A percentile compares a stretch with the other conserved stretches of the same genome.
Evolutionary conservation across 2,329 filamentous ascomycete species (phyloP).

Genomic region (Anthostomella pinea): DNA sequence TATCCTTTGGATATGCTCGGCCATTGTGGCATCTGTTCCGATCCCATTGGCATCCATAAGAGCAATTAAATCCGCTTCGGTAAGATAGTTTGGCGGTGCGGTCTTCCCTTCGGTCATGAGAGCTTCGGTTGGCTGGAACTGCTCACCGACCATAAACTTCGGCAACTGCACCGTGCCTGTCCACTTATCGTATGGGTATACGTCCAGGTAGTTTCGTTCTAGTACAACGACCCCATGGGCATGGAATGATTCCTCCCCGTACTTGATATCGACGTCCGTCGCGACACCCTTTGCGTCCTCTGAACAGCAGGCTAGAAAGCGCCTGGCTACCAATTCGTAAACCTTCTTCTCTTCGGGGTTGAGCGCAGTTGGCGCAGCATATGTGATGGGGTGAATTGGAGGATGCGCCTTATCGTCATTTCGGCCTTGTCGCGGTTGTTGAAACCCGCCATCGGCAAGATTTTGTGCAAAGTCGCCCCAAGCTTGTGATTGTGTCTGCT

Average conservation of each 20-base stretch:
- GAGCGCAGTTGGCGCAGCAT: slow-evolving; percentile 63
- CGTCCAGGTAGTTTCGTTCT: slow-evolving; percentile 88
- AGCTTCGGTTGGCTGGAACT: slow-evolving; percentile 83
- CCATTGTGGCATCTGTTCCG: slow-evolving; percentile 98
- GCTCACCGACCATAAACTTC: slow-evolving; percentile 73
- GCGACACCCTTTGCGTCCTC: slow-evolving; percentile 86
- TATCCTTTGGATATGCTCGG: slow-evolving; percentile 95
- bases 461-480: slow-evolving; percentile 82
- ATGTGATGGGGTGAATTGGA: slow-evolving; percentile 94
- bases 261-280: slow-evolving; percentile 80
- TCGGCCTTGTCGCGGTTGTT: slow-evolving; percentile 74
- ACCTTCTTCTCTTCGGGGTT: slow-evolving; percentile 69
- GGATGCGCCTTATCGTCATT: slow-evolving; percentile 97
- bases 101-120: slow-evolving; percentile 92
- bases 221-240: slow-evolving; percentile 81
- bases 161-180: slow-evolving; percentile 82
- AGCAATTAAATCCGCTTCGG: slow-evolving; percentile 90
- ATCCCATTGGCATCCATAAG: slow-evolving; percentile 99
- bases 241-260: slow-evolving; percentile 78
- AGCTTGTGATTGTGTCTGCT: slow-evolving; percentile 70
- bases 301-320: slow-evolving; percentile 93
- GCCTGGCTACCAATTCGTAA: slow-evolving; percentile 88
- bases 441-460: slow-evolving; percentile 73
- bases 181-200: slow-evolving; percentile 97
- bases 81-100: slow-evolving; percentile 77